phyloP scores from a whole-genome alignment of 345 rosid genomes.

The Bruguiera parviflora region DNA sequence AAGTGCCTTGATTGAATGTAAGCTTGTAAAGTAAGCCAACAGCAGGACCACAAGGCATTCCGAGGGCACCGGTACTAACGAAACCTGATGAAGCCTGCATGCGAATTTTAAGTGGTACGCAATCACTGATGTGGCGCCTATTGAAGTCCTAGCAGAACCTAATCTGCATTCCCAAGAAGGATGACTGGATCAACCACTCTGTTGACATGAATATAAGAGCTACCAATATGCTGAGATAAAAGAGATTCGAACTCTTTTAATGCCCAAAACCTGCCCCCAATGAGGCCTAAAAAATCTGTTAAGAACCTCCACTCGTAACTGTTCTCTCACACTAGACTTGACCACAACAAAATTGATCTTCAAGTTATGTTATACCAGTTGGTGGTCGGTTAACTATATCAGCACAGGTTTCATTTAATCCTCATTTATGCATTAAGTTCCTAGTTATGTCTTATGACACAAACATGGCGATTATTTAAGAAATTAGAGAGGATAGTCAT shows the following conservation, averaged over 20 bases:
- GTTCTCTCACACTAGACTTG: background rate
- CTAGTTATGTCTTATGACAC: background rate
- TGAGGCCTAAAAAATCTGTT: background rate
- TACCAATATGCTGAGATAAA: too few species aligned
- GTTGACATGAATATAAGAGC: background rate
- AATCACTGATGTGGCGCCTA: constrained; percentile 92
- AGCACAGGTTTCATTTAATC: background rate
- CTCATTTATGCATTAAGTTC: background rate
- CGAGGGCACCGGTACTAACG: constrained; percentile 99
- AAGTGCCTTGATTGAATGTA: constrained; percentile 72
- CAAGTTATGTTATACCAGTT: background rate
- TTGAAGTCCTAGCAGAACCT: constrained; percentile 99
- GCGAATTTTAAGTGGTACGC: constrained; percentile 81
- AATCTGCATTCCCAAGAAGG: constrained; percentile 49
- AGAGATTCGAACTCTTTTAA: background rate
- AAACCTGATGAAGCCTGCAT: constrained; percentile 99
- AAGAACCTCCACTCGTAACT: background rate
- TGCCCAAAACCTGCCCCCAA: background rate
- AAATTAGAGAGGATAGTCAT: background rate
- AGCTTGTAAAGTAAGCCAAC: constrained; percentile 85
- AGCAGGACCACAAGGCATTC: constrained; percentile 99
- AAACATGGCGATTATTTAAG: background rate
- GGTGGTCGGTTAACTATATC: background rate
- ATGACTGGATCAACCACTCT: constrained; percentile 15
- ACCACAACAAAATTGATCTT: background rate